Percentiles rank a stretch among this genome's conserved stretches.
phyloP scores from a whole-genome alignment of 495 filamentous ascomycete species.

The Penicillium goetzii region DNA sequence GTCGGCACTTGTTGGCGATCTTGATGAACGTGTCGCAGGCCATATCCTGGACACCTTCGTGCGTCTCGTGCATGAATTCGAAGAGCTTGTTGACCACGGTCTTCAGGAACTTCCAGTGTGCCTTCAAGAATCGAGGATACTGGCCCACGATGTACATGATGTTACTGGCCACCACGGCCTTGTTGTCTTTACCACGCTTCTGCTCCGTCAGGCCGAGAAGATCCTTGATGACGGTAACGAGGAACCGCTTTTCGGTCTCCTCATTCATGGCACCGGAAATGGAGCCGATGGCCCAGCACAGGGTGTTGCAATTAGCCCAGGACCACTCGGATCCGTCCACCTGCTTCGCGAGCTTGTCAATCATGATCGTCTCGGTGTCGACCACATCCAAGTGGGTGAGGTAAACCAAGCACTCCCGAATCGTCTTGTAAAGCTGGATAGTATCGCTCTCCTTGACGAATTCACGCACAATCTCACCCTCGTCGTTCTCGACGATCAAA shows the following conservation, averaged over 20 bases:
- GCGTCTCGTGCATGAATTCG: constrained; percentile 99
- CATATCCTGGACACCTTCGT: constrained; percentile 99
- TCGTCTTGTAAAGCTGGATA: constrained; percentile 99
- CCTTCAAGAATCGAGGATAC: constrained; percentile 96
- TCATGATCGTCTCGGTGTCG: constrained; percentile 98
- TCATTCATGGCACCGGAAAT: constrained; percentile 99
- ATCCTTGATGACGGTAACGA: constrained; percentile 98
- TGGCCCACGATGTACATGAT: constrained; percentile 99
- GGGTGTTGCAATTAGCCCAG: constrained; percentile 98
- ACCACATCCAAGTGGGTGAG: constrained; percentile 97
- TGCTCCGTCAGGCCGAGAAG: constrained; percentile 97
- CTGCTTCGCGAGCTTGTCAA: constrained; percentile 92
- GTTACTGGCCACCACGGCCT: constrained; percentile 97
- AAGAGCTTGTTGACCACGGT: constrained; percentile 99
- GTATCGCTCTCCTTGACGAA: constrained; percentile 99
- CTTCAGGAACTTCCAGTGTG: constrained; percentile 99
- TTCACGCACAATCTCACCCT: constrained; percentile 97
- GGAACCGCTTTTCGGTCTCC: constrained; percentile 96
- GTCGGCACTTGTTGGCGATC: constrained; percentile 96
- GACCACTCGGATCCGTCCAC: constrained; percentile 97
- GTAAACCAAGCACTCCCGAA: constrained; percentile 95
- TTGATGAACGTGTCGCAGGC: constrained; percentile 99
- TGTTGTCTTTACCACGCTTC: constrained; percentile 99
- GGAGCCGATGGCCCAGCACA: constrained; percentile 99
- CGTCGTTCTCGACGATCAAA: constrained; percentile 98